Evolutionary conservation across 129 eudicot genomes (phyloP).

Genomic region (Mikania micrantha): DNA sequence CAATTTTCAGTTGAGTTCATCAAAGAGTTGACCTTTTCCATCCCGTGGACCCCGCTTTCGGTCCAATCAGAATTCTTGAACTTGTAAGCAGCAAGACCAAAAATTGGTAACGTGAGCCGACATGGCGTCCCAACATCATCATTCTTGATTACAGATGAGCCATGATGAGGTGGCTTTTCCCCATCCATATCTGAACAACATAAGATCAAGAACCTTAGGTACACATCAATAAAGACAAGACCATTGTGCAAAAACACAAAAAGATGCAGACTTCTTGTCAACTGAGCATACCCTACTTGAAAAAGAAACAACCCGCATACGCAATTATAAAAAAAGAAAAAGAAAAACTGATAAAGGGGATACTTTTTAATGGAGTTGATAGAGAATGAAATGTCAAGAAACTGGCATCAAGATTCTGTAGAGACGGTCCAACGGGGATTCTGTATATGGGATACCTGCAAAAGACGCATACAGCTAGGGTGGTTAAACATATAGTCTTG

Average conservation of each 20-base stretch:
- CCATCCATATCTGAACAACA: constrained; percentile 33
- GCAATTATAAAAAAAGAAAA: not conserved
- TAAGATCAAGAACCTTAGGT: not conserved
- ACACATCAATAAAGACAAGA: not conserved
- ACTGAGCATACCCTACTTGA: not conserved
- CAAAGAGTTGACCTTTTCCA: constrained; percentile 53
- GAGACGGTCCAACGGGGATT: constrained; percentile 82
- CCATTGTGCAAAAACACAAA: not conserved
- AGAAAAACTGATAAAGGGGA: not conserved
- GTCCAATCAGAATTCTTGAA: constrained; percentile 67
- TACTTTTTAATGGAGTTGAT: constrained; percentile 62
- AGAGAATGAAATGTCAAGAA: constrained; percentile 90
- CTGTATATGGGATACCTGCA: constrained; percentile 95
- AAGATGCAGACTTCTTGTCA: not conserved
- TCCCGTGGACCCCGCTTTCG: constrained; percentile 47
- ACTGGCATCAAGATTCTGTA: constrained; percentile 85
- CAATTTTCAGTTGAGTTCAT: constrained; percentile 66
- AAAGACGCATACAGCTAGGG: not conserved
- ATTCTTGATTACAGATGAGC: constrained; percentile 33
- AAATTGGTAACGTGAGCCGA: constrained; percentile 51
- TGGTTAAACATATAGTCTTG: not conserved
- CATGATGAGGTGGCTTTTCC: constrained; percentile 25
- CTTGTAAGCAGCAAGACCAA: constrained; percentile 85
- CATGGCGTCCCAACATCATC: constrained; percentile 12
- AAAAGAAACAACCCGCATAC: not conserved